These are phyloP conservation scores for Lactarius hengduanensis DNA, from an alignment of 768 basidiomycete genomes.

Conservation along the genomic window DNA sequence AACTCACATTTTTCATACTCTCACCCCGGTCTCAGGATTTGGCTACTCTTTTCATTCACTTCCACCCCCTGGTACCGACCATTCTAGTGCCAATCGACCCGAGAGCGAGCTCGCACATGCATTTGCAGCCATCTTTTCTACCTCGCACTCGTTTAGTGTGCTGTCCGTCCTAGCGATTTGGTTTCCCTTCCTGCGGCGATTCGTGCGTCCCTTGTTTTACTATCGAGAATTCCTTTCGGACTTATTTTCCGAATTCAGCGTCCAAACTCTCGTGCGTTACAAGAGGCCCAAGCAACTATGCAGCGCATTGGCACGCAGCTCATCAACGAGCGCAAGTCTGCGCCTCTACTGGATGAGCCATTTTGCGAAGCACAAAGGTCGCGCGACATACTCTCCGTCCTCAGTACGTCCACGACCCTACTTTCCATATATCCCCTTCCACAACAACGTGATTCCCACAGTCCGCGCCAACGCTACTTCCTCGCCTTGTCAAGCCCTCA, in stretches of 20 bases:
- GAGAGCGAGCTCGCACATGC: slow-evolving; percentile 55
- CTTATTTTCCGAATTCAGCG: slow-evolving; percentile 13
- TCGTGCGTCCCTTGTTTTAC: slow-evolving; percentile 41
- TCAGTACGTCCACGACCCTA: slow-evolving; percentile 20
- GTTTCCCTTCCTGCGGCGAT: slow-evolving; percentile 54
- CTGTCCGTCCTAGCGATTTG: slow-evolving; percentile 54
- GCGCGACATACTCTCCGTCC: slow-evolving; percentile 28
- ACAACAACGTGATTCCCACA: slow-evolving; percentile 29
- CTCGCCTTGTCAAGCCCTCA: slow-evolving; percentile 48
- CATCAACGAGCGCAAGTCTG: slow-evolving; percentile 22
- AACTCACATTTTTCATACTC: neutral
- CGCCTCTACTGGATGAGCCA: neutral
- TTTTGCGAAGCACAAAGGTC: slow-evolving; percentile 2
- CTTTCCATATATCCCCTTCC: neutral
- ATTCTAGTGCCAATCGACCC: slow-evolving; percentile 35
- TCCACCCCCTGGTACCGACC: slow-evolving; percentile 37
- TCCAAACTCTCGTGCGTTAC: slow-evolving; percentile 12
- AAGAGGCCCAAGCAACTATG: slow-evolving; percentile 21
- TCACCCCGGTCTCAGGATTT: slow-evolving; percentile 45
- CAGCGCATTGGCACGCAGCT: slow-evolving; percentile 27
- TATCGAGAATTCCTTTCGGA: slow-evolving; percentile 41
- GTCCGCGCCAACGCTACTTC: slow-evolving; percentile 60
- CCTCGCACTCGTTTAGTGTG: slow-evolving; percentile 51
- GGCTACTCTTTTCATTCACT: slow-evolving; percentile 55
- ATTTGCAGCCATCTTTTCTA: slow-evolving; percentile 53